Base-by-base conservation (phyloP, 306 rosid species). In the Geum urbanum region DNA sequence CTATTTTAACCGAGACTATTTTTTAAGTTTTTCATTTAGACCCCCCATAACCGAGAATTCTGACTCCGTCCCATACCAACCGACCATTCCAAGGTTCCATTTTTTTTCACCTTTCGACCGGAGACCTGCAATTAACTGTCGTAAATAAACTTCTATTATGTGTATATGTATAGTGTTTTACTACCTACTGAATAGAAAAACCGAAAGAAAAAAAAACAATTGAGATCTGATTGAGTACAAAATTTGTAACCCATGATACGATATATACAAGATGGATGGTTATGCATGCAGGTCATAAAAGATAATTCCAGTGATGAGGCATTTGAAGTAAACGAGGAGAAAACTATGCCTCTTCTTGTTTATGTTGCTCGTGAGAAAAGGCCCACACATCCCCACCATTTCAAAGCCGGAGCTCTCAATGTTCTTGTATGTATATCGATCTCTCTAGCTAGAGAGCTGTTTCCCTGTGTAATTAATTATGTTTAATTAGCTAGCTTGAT, bases 381-480 rank as follows among this genome's bases (percentile, higher is more conserved):
- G 64, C 74, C 75, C 7, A 55, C 79, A 47, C 83, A 68, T 52
- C 80, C 80, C 7, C 96, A 88, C 69, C 81, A 80, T 80, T 88
- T 84, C 89, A 91, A 88, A 74, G 97, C 91, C 15, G 96, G 92
- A 73, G 89, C 96, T 1, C 85, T 85, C 66, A 91, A 91, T 72
- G 85, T 66, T 66, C 84, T 91, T 44, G 91, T 86, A 86, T n/a
- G 66, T 63, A 41, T 56, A 50, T 57, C 43, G 46, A 0, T n/a
- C n/a, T 70, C 66, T 35, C 14, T 18, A 16, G 3, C 2, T n/a
- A 7, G 7, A 7, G 7, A 7, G 7, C 46, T 43, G 4, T 55
- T 15, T 24, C n/a, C 8, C 61, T 27, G 9, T 22, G 15, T n/a
- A n/a, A n/a, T n/a, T 22, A 56, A 9, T 9, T 10, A 22, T 56